Conservation (phyloP, 2,329 filamentous ascomycete species). For the Lasiodiplodia hormozganensis region DNA sequence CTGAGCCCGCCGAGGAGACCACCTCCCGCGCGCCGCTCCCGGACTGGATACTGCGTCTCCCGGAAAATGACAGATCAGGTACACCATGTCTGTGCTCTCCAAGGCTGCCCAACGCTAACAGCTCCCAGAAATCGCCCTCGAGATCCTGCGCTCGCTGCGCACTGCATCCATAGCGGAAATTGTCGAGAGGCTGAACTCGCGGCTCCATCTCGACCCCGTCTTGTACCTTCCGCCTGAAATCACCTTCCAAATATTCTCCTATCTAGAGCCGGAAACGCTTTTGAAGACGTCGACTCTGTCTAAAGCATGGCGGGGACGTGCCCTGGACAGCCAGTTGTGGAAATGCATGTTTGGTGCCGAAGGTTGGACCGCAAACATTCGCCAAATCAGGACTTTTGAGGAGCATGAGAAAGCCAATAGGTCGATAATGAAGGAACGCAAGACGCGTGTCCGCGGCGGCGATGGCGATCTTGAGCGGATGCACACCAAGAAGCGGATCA, state of each 20-base stretch:
- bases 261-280: constrained; percentile 81
- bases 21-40: constrained; percentile 55
- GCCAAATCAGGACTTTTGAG: constrained; percentile 72
- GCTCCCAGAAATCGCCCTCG: constrained; percentile 76
- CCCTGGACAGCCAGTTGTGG: constrained; percentile 87
- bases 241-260: constrained; percentile 85
- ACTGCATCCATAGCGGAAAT: constrained; percentile 82
- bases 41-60: constrained; percentile 61
- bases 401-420: constrained; percentile 54
- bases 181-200: constrained; percentile 78
- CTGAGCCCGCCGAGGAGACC: constrained; percentile 39
- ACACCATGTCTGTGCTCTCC: constrained; percentile 34
- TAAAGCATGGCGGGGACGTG: constrained; percentile 79
- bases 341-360: constrained; percentile 80
- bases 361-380: constrained; percentile 77
- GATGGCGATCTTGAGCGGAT: constrained; percentile 40
- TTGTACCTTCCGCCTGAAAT: constrained; percentile 86
- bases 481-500: constrained; percentile 60
- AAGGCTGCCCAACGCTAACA: constrained; percentile 20
- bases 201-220: constrained; percentile 93
- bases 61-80: constrained; percentile 64
- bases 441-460: constrained; percentile 46
- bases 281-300: constrained; percentile 81
- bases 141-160: constrained; percentile 77
- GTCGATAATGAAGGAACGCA: constrained; percentile 49